Evolutionary conservation across 2,329 filamentous ascomycete species (phyloP), one percentile per base, ranked within the genome.

Genomic region (Pestalotiopsis sp.): DNA sequence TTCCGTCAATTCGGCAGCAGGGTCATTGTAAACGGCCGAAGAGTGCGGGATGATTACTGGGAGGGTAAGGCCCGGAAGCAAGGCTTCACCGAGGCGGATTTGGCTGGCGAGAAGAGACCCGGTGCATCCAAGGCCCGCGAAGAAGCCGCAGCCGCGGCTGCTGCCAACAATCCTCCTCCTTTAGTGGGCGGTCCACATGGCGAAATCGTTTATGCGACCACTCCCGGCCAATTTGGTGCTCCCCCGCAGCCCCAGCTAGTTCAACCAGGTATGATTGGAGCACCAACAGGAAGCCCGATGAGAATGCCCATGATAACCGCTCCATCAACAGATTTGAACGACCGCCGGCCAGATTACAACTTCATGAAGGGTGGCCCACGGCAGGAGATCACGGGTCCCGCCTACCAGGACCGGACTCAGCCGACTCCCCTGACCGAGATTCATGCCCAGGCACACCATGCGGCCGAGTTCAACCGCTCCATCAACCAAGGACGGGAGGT

Each of bases 21-120:
- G 71, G 92, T 99, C 65, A 96, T 99, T 72, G 90, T 93, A 45
- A 93, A 95, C 76, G 96, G 96, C 41, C 89, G 95, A 71, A 88
- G 96, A 68, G 96, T 99, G 57, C 91, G 96, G 64, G 96, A 99
- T 81, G 96, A 99, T 79, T 99, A 99, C 81, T 99, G 96, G 96
- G 96, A 98, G 81, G 93, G 92, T 77, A 98, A 98, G 81, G 96
- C 96, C 7, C 88, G 93, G 62, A 99, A 98, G 81, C 96, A 99
- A 81, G 96, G 96, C 12, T 99, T 99, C 78, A 99, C 96, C 1
- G 96, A 99, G 79, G 94, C 97, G 71, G 96, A 99, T 80, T 87
- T 95, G 64, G 96, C 96, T 3, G 96, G 96, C 55, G 96, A 99
- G 82, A 98, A 99, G 85, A 88, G 96, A 72, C 96, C 96, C 5